Evolutionary conservation across 257 asterid species (phyloP), one percentile per base, ranked within the genome.

Genomic region (Cruciata laevipes): DNA sequence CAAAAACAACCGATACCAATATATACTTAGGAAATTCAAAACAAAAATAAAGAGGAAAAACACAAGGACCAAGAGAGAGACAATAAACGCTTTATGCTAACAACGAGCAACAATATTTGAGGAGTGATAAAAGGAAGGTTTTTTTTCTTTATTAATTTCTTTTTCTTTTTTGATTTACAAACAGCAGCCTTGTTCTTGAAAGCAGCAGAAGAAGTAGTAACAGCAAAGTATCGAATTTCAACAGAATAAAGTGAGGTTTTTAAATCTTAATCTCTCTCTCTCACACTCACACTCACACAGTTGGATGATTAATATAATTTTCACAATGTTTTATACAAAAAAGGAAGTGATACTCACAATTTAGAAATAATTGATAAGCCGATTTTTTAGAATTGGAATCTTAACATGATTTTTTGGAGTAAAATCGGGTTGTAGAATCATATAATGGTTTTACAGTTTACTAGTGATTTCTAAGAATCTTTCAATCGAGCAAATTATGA

Each of bases 211-310:
- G 85, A 61, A 75, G 86, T 70, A 76, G 84, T 78, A 76, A 78
- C 77, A 77, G 83, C 85, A 82, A 85, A 73, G 87, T 76, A 83
- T 83, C 81, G 80, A 80, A 85, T 82, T 88, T 87, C 85, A 87
- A 84, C 83, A 80, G 90, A 91, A 86, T 88, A 89, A 91, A 89
- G 96, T 73, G 79, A 79, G 67, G 17, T 42, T 13, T 42, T 9
- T 27, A 27, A 67, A 59, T 49, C 74, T 61, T 44, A 57, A 59
- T 53, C 40, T 21, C n/a, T 66, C 74, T 74, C 79, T 70, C 81
- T 18, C 87, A 17, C 85, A 42, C 89, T n/a, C n/a, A 76, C 82
- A 76, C 71, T 71, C 69, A 67, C 88, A 33, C 72, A 30, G 40
- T 42, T 59, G 78, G 84, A 66, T 77, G 76, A 60, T 78, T 52